These are phyloP conservation scores for Hypholoma fasciculare DNA, from an alignment of 768 basidiomycete species.

Conservation along the genomic window DNA sequence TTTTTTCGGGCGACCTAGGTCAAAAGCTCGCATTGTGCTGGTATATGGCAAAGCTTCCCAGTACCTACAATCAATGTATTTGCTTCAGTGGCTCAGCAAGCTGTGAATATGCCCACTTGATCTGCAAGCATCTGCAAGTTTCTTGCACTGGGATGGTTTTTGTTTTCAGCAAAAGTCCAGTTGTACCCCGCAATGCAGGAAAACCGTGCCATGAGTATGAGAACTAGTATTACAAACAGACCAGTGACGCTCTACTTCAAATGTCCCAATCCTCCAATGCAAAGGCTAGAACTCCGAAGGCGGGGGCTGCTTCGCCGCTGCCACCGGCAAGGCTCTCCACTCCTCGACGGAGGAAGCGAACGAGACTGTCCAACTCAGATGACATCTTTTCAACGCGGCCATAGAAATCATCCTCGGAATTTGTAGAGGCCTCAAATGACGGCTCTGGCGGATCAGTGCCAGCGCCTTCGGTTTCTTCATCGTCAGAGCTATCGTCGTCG, in stretches of 20 bases:
- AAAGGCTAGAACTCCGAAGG: conserved; percentile 76
- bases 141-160: too few relatives aligned
- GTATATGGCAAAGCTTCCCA: not conserved
- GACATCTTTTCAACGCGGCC: conserved; percentile 63
- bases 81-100: too few relatives aligned
- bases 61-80: too few relatives aligned
- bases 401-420: conserved; percentile 44
- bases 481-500: conserved; percentile 44
- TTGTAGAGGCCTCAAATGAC: conserved; percentile 17
- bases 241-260: conserved; percentile 18
- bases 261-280: conserved; percentile 79
- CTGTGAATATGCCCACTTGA: too few relatives aligned
- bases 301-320: conserved; percentile 54
- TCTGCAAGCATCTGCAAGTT: too few relatives aligned
- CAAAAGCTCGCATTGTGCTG: too few relatives aligned
- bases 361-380: conserved; percentile 67
- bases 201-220: too few relatives aligned
- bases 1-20: too few relatives aligned
- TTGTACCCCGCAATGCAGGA: too few relatives aligned
- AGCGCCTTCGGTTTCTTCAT: conserved; percentile 35
- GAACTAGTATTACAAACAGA: too few relatives aligned
- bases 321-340: conserved; percentile 70
- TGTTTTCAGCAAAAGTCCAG: too few relatives aligned
- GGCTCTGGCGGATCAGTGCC: conserved; percentile 12
- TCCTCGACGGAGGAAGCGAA: conserved; percentile 66